Evolutionary conservation across 164 flowering plant species (phyloP), one percentile per base, ranked within the genome.

Genomic region (Vitis amurensis): DNA sequence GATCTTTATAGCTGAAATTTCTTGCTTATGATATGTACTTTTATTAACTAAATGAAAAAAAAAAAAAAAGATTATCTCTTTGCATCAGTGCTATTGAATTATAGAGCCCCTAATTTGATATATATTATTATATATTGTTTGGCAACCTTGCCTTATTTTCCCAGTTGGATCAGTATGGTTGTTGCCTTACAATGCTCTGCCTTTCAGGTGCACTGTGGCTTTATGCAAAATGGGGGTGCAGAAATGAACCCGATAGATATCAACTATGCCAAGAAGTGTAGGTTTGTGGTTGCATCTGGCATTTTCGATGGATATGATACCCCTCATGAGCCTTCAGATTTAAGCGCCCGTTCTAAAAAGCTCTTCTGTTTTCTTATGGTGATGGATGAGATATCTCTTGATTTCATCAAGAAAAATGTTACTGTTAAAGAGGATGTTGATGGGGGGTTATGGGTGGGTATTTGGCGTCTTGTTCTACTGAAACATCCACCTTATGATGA

Each of bases 301-400:
- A 96, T 96, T 68, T 96, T 96, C 82, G 98, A 96, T 89, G 98
- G 92, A 37, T 96, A 96, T 77, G 99, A 96, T 76, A 79, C 82
- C 14, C 99, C 99, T 59, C 97, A 90, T 77, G 98, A 93, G 78
- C 99, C 99, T 49, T 77, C 97, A 66, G 88, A 93, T 80, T 81
- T 93, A 68, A 93, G 97, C 67, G 53, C 11, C 12, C 92, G 91
- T 3, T 93, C 99, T 17, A 71, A 83, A 76, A 85, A 85, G 74
- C 93, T 93, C 52, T 95, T 95, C 75, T 95, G 99, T 77, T 96
- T 96, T 82, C 90, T 96, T 59, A 93, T 96, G 99, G 92, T 87
- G 72, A 94, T 93, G 66, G 99, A 96, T 80, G 97, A 93, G 79
- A 77, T 73, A 19, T 91, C 99, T 44, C 79, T 89, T 10, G 59